These are phyloP conservation scores for Daldinia childiae DNA, from an alignment of 495 filamentous ascomycete species.

Conservation along the genomic window DNA sequence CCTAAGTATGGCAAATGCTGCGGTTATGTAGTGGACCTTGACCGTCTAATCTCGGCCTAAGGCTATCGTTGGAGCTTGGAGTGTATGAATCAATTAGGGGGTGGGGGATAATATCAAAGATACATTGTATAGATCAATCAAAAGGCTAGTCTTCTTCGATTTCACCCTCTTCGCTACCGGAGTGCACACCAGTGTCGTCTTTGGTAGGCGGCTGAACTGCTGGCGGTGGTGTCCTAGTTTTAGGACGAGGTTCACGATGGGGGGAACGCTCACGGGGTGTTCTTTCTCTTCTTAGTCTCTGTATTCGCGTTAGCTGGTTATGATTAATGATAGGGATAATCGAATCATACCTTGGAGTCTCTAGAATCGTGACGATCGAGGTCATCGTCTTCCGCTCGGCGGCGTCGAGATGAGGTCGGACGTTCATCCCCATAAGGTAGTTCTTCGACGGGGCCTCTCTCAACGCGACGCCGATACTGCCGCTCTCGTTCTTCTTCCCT, in stretches of 20 bases:
- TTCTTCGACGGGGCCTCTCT: conserved; percentile 79
- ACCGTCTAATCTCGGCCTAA: background rate
- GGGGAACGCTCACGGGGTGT: conserved; percentile 67
- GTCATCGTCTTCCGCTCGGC: conserved; percentile 79
- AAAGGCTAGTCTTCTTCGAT: conserved; percentile 84
- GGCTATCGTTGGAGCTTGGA: background rate
- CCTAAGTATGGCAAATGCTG: background rate
- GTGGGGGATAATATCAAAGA: background rate
- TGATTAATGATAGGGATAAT: conserved; percentile 1
- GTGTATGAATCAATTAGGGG: background rate
- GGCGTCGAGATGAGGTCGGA: conserved; percentile 66
- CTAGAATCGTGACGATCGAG: conserved; percentile 72
- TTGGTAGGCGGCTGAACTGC: conserved; percentile 59
- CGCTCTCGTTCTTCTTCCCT: conserved; percentile 87
- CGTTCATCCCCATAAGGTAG: conserved; percentile 88
- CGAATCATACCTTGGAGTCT: conserved; percentile 65
- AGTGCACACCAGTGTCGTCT: conserved; percentile 73
- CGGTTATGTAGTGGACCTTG: background rate
- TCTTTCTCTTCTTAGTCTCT: conserved; percentile 70
- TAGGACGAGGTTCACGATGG: conserved; percentile 62
- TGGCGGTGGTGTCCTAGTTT: conserved; percentile 62
- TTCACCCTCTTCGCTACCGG: conserved; percentile 96
- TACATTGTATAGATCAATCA: conserved; percentile 16
- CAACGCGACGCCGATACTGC: conserved; percentile 81
- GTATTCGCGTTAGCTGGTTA: conserved; percentile 36